Base-by-base conservation (phyloP, 805 yeast genomes). In the Ogataea nitratoaversa region DNA sequence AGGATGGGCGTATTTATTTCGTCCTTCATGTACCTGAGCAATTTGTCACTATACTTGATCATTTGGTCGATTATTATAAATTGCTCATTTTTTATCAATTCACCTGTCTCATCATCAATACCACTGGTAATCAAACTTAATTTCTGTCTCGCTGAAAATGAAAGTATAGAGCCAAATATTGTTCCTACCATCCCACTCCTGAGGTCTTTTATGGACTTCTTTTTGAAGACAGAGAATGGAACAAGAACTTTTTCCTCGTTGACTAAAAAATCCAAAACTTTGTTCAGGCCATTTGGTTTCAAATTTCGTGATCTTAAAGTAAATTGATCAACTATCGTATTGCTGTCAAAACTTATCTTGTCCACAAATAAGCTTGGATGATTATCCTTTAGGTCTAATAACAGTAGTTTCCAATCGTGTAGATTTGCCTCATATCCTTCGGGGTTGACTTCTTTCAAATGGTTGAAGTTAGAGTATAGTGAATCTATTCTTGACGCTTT, bases 401-500 rank as follows among this genome's bases (percentile, higher is more conserved):
- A 50, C 9, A 68, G 59, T 5, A 52, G 46, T 34, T 54, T 61
- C 81, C 81, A 75, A 3, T 75, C 72, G 4, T 49, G 49, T 12
- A 74, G 19, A 46, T 75, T 75, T 13, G 80, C 80, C 18, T 57
- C 65, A 40, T 62, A 74, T 6, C 81, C 81, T 40, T 71, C 78
- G 3, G 61, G 63, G 44, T 75, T 75, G 3, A 57, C 34, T 11
- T 67, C 71, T 40, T 62, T 58, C 23, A 75, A 57, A n/a, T 66
- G 57, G 8, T 60, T 47, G 46, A 72, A 75, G 46, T 74, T 71
- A 2, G 78, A 70, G 43, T 65, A 75, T 32, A 75, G 60, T n/a
- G 79, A 74, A 5, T 61, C 54, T 25, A 71, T 54, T 19, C 81
- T 57, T 8, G 68, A 50, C 7, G 53, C 47, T 9, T 67, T 62